Conservation (phyloP, 495 filamentous ascomycete genomes). For the Aspergillus biplanus region DNA sequence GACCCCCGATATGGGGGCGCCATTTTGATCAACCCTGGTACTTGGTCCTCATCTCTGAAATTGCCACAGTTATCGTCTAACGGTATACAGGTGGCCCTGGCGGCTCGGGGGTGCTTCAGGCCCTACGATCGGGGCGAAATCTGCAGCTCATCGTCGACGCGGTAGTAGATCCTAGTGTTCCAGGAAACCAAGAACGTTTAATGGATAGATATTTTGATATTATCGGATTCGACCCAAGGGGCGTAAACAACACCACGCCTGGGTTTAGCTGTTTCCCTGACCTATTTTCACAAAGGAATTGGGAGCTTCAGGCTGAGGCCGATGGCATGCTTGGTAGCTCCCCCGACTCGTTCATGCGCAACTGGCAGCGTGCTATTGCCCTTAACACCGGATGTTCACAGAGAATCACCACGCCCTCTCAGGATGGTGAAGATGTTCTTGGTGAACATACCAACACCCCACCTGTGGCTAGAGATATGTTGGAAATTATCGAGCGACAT, state of each 20-base stretch:
- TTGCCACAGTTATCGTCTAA: constrained; percentile 18
- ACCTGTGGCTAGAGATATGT: constrained; percentile 52
- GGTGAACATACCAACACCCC: constrained; percentile 52
- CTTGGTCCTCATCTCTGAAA: constrained; percentile 21
- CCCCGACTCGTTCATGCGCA: constrained; percentile 41
- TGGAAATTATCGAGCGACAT: constrained; percentile 56
- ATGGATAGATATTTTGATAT: constrained; percentile 55
- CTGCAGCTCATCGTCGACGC: constrained; percentile 50
- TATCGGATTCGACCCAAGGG: constrained; percentile 60
- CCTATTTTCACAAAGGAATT: constrained; percentile 39
- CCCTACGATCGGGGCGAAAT: constrained; percentile 35
- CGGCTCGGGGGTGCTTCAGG: constrained; percentile 49
- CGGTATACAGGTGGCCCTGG: constrained; percentile 52
- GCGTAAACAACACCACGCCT: constrained; percentile 55
- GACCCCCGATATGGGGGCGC: constrained; percentile 52
- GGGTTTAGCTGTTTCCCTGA: constrained; percentile 53
- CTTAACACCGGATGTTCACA: constrained; percentile 42
- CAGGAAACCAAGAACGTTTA: not conserved
- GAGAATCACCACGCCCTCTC: constrained; percentile 29
- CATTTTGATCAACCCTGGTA: constrained; percentile 52
- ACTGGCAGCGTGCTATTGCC: constrained; percentile 52
- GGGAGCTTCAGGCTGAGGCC: constrained; percentile 43
- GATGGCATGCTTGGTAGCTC: constrained; percentile 49
- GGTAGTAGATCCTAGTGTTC: constrained; percentile 28
- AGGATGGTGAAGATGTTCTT: constrained; percentile 37